Percentiles rank a stretch among this genome's conserved stretches.
Evolutionary conservation across 371 early-diverging fungal species (phyloP).

Genomic region (Apophysomyces elegans): DNA sequence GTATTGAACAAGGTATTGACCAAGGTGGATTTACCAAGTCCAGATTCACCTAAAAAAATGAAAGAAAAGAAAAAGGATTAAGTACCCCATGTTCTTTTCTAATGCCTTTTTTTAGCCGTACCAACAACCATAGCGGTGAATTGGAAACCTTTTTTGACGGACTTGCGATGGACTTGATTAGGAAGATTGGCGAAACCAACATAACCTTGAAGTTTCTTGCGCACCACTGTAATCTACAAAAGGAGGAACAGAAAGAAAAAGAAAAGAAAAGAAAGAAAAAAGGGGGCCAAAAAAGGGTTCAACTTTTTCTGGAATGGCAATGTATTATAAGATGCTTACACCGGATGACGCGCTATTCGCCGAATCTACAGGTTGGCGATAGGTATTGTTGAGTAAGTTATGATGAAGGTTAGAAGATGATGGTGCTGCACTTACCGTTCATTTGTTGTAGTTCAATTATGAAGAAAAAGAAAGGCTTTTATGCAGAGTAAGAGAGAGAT

Average conservation of each 20-base stretch:
- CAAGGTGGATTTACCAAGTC: conserved; percentile 98
- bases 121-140: conserved; percentile 98
- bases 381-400: background rate
- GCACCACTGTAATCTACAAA: conserved; percentile 47
- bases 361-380: conserved; percentile 13
- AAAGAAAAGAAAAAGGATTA: background rate
- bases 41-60: conserved; percentile 76
- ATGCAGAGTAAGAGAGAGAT: background rate
- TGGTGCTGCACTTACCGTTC: conserved; percentile 10
- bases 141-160: conserved; percentile 97
- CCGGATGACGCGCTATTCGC: conserved; percentile 29
- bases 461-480: background rate
- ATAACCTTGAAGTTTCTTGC: conserved; percentile 87
- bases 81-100: background rate
- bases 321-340: conserved; percentile 14
- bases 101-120: conserved; percentile 14
- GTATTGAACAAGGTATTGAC: conserved; percentile 98
- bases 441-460: conserved; percentile 7
- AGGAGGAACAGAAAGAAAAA: background rate
- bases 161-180: conserved; percentile 97
- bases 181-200: conserved; percentile 98
- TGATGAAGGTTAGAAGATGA: background rate
- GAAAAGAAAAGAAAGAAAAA: background rate
- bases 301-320: too few species aligned
- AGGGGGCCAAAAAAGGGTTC: too few species aligned